Percentiles rank a stretch among this genome's conserved stretches.
phyloP scores from a whole-genome alignment of 2,329 filamentous ascomycete genomes.

The Myriangium duriaei region DNA sequence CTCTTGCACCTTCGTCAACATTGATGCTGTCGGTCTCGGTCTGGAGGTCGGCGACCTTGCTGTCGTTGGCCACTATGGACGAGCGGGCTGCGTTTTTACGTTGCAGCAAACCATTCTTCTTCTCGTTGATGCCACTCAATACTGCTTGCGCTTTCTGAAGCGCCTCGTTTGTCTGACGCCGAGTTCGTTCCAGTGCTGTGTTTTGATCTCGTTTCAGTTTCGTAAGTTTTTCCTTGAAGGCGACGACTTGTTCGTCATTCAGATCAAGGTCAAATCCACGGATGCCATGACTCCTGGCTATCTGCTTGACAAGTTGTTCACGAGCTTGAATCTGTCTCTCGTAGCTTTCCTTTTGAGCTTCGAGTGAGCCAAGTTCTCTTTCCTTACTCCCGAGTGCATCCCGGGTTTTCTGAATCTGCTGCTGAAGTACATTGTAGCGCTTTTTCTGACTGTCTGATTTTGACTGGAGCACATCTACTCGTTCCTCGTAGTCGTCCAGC shows the following conservation, averaged over 20 bases:
- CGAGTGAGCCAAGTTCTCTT: constrained; percentile 59
- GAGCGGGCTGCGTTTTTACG: constrained; percentile 62
- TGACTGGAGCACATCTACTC: constrained; percentile 52
- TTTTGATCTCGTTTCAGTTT: constrained; percentile 69
- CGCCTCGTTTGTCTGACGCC: constrained; percentile 61
- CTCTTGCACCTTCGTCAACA: constrained; percentile 74
- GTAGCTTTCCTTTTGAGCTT: constrained; percentile 78
- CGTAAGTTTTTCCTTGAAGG: constrained; percentile 67
- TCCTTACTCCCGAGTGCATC: constrained; percentile 33
- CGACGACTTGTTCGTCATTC: constrained; percentile 56
- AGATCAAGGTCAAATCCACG: constrained; percentile 74
- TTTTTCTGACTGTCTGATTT: constrained; percentile 46
- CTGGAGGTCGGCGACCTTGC: constrained; percentile 54
- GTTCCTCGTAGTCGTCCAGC: constrained; percentile 65
- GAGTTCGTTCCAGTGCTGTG: constrained; percentile 60
- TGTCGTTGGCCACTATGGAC: constrained; percentile 62
- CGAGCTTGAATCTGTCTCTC: constrained; percentile 66
- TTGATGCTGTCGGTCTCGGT: constrained; percentile 58
- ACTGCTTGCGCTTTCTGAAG: constrained; percentile 57
- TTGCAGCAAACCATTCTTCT: constrained; percentile 59
- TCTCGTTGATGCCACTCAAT: constrained; percentile 62
- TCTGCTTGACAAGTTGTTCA: constrained; percentile 61
- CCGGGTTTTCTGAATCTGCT: constrained; percentile 36
- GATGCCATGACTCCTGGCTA: constrained; percentile 64
- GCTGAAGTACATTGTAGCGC: constrained; percentile 52